Conservation (phyloP, 495 filamentous ascomycete species). For the Aspergillus wentii region DNA sequence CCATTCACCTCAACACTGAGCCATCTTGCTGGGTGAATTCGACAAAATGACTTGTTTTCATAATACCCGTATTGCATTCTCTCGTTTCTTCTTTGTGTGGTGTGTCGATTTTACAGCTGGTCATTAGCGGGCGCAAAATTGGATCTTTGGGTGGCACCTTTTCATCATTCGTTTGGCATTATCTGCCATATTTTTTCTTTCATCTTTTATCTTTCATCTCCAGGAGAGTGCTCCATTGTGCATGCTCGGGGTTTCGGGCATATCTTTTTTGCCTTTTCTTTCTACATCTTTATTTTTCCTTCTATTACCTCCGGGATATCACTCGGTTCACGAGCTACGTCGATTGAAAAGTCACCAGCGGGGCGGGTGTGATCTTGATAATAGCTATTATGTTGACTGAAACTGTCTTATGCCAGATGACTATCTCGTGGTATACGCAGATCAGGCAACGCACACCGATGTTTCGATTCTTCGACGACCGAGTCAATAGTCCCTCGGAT, state of each 20-base stretch:
- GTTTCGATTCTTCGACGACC: too few species aligned
- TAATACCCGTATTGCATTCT: slow-evolving; percentile 23
- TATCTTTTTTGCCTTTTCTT: slow-evolving; percentile 1
- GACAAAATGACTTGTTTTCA: too few species aligned
- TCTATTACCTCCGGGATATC: slow-evolving; percentile 12
- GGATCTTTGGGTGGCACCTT: slow-evolving; percentile 34
- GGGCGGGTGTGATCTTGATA: slow-evolving; percentile 14
- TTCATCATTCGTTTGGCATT: too few species aligned
- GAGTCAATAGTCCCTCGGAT: too few species aligned
- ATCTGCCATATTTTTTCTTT: too few species aligned
- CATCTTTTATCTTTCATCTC: slow-evolving; percentile 11
- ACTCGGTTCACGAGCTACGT: slow-evolving; percentile 14
- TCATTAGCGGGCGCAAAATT: slow-evolving; percentile 44
- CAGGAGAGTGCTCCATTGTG: slow-evolving; percentile 3
- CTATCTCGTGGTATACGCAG: too few species aligned
- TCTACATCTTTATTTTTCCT: neutral
- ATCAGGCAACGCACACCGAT: too few species aligned
- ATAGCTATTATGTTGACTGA: slow-evolving; percentile 6
- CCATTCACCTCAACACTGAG: too few species aligned
- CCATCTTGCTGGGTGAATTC: too few species aligned
- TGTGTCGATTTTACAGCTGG: slow-evolving; percentile 33
- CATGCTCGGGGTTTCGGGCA: neutral
- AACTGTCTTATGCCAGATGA: too few species aligned
- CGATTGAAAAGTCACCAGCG: slow-evolving; percentile 11
- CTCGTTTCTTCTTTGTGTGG: slow-evolving; percentile 17